These are phyloP conservation scores for Mychonastes homosphaera DNA, from an alignment of 139 green algal species.

Conservation along the genomic window DNA sequence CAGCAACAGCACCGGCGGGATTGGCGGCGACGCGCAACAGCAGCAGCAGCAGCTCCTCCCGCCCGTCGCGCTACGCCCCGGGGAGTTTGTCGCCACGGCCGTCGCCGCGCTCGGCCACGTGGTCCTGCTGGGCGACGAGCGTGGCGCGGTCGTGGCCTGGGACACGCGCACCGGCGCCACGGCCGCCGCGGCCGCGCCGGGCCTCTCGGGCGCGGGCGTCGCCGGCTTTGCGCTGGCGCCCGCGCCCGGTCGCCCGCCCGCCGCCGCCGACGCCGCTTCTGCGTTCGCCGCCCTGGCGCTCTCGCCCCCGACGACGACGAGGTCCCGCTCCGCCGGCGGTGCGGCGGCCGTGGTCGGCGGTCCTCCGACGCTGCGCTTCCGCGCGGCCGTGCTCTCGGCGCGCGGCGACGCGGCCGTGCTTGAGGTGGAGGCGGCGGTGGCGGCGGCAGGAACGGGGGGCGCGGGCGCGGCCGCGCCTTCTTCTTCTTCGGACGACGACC, in stretches of 20 bases:
- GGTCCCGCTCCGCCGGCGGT: background rate
- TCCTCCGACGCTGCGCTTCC: too few relatives aligned
- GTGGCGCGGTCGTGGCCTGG: too few relatives aligned
- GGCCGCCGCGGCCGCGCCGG: background rate
- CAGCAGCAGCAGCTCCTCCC: too few relatives aligned
- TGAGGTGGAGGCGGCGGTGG: slow-evolving; percentile 42
- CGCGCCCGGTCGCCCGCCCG: background rate
- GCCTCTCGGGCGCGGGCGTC: background rate
- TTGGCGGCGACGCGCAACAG: too few relatives aligned
- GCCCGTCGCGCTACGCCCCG: too few relatives aligned
- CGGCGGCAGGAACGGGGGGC: too few relatives aligned
- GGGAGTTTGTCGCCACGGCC: too few relatives aligned
- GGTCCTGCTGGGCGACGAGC: too few relatives aligned
- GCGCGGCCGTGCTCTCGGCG: slow-evolving; percentile 46
- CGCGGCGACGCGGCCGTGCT: slow-evolving; percentile 47
- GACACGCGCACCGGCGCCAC: background rate
- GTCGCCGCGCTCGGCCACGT: too few relatives aligned
- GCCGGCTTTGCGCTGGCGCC: background rate
- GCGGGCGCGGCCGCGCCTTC: too few relatives aligned
- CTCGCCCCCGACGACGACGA: slow-evolving; percentile 8
- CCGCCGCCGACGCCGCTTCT: background rate
- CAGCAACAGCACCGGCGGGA: too few relatives aligned
- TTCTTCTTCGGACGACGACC: too few relatives aligned
- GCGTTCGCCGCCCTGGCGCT: background rate
- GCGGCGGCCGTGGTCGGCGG: background rate